Evolutionary conservation across 352 stramenopile species (phyloP), one percentile per base, ranked within the genome.

Genomic region (Phytophthora chlamydospora): DNA sequence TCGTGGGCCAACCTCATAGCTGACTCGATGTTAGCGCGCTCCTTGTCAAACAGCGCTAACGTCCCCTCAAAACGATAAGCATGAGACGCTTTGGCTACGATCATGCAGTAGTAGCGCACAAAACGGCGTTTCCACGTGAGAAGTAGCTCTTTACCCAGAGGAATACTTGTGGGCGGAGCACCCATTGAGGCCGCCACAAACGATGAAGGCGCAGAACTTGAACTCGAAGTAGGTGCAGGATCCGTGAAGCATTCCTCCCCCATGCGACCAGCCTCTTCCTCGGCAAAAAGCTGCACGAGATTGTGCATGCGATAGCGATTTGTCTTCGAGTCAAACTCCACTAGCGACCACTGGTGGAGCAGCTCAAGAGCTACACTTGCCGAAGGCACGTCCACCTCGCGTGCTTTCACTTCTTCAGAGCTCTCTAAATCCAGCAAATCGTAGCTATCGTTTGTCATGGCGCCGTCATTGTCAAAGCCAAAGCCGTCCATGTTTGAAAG

Each of bases 31-130:
- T 94, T 94, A 6, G 85, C 63, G 31, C 85, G 77, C 58, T 94
- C 81, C 40, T 88, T 88, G 60, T 94, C 85, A 50, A 94, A 94
- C 12, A 88, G 53, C 6, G 74, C 73, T 3, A 94, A 66, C 10
- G 68, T 83, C 17, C 85, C 85, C 29, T 90, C 81, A 55, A 88
- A 91, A 19, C 85, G 79, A 49, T 91, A 94, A 0, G 76, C 82
- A 40, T 92, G 83, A 6, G 81, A 91, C 29, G 85, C 83, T 19
- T 85, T 81, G 1, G 85, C 81, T 6, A 94, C 77, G 41, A 91
- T 78, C 66, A 89, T 80, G 58, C 83, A 94, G 44, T 92, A 94
- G 57, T 91, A 84, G n/a, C 85, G 81, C n/a, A 94, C 85, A 68
- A 94, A 94, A 19, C 85, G 83, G 6, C 83, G 75, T 40, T 89